Evolutionary conservation across 768 basidiomycete genomes (phyloP).

Genomic region (Psilocybe cyanescens): DNA sequence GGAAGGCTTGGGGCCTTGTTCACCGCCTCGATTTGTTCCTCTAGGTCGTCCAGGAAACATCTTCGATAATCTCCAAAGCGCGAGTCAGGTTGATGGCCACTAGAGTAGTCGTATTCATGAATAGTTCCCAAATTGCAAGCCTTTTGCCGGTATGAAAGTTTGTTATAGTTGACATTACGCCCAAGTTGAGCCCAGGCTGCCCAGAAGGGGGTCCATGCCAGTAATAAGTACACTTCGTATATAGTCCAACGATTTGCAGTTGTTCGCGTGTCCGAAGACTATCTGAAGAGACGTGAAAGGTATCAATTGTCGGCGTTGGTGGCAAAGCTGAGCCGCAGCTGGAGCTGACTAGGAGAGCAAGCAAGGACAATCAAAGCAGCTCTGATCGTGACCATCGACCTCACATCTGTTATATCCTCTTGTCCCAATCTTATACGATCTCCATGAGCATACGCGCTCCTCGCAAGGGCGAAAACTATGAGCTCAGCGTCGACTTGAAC

Average conservation of each 20-base stretch:
- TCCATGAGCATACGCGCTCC: slow-evolving; percentile 62
- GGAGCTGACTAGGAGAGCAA: neutral
- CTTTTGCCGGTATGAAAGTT: no score
- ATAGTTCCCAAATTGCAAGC: no score
- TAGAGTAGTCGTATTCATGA: neutral
- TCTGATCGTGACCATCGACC: neutral
- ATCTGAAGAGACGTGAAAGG: neutral
- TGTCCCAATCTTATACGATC: slow-evolving; percentile 4
- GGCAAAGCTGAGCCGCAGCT: neutral
- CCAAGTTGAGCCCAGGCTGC: no score
- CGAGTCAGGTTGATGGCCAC: neutral
- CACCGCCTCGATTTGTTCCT: neutral
- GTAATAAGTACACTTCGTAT: no score
- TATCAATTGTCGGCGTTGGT: neutral
- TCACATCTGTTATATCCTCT: neutral
- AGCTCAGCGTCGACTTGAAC: slow-evolving; percentile 96
- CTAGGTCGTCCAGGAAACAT: neutral
- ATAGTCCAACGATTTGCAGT: no score
- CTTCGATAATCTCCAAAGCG: neutral
- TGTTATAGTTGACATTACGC: no score
- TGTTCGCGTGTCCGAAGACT: no score
- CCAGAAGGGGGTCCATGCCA: no score
- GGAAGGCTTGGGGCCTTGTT: no score
- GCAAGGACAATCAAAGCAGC: neutral
- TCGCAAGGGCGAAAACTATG: slow-evolving; percentile 92